Evolutionary conservation across 192 early-diverging fungal genomes (phyloP).

Genomic region (Entomortierella beljakovae): DNA sequence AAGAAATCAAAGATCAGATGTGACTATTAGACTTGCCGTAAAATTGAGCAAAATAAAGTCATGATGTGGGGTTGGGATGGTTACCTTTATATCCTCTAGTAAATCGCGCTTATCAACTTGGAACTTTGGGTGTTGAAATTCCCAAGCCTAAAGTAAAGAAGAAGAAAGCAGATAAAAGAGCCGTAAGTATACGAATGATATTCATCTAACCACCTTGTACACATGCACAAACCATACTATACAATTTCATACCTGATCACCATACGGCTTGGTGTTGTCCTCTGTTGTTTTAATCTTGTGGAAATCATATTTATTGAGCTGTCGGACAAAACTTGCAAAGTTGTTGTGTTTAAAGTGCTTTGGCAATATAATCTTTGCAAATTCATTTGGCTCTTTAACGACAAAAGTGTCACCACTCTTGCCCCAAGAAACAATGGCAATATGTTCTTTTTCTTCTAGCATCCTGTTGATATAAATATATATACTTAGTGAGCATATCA

Average conservation of each 20-base stretch:
- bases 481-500: conserved; percentile 1
- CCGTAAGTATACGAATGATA: no score
- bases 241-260: conserved; percentile 63
- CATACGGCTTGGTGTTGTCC: conserved; percentile 58
- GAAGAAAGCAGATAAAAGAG: neutral
- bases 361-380: conserved; percentile 73
- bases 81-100: conserved; percentile 66
- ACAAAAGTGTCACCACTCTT: conserved; percentile 73
- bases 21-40: no score
- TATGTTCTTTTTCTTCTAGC: conserved; percentile 73
- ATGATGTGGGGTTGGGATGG: neutral
- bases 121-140: conserved; percentile 77
- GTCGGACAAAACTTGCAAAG: conserved; percentile 76
- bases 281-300: conserved; percentile 75
- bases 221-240: no score
- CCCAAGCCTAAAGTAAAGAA: conserved; percentile 64
- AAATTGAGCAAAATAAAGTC: no score
- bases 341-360: conserved; percentile 81
- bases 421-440: conserved; percentile 72
- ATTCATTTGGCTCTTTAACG: conserved; percentile 77
- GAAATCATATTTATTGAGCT: conserved; percentile 87
- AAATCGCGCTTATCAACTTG: conserved; percentile 66
- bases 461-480: conserved; percentile 59
- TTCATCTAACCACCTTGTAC: no score
- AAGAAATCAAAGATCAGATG: no score